Conservation (phyloP, 2,329 filamentous ascomycete species). For the Fusarium buxicola region DNA sequence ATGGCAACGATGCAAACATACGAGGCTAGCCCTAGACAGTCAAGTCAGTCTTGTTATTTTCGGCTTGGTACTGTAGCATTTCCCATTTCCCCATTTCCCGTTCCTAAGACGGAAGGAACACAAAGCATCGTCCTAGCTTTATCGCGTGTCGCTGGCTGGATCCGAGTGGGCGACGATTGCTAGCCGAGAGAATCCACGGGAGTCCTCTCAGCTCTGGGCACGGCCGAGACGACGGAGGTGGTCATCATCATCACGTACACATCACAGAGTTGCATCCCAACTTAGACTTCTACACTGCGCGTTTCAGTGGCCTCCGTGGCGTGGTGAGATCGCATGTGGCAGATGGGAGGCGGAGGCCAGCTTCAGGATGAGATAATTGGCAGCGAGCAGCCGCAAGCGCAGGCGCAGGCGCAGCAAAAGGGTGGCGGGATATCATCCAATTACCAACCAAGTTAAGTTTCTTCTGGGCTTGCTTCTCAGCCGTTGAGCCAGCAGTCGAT, state of each 20-base stretch:
- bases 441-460: neutral
- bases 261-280: constrained; percentile 21
- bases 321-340: neutral
- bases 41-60: neutral
- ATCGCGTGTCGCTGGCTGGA: constrained; percentile 3
- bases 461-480: constrained; percentile 3
- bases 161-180: neutral
- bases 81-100: neutral
- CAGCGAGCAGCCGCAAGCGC: neutral
- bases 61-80: neutral
- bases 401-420: neutral
- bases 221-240: constrained; percentile 11
- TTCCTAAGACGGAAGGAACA: neutral
- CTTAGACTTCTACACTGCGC: neutral
- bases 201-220: neutral
- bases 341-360: neutral
- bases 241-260: constrained; percentile 24
- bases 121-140: neutral
- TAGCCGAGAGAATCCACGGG: neutral
- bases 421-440: constrained; percentile 3
- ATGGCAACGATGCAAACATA: constrained; percentile 5
- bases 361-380: neutral
- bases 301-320: constrained; percentile 4
- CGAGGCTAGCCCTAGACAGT: neutral
- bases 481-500: constrained; percentile 6